Evolutionary conservation across 1,139 yeast genomes (phyloP), one percentile per base, ranked within the genome.

Genomic region (Suhomyces maxii): DNA sequence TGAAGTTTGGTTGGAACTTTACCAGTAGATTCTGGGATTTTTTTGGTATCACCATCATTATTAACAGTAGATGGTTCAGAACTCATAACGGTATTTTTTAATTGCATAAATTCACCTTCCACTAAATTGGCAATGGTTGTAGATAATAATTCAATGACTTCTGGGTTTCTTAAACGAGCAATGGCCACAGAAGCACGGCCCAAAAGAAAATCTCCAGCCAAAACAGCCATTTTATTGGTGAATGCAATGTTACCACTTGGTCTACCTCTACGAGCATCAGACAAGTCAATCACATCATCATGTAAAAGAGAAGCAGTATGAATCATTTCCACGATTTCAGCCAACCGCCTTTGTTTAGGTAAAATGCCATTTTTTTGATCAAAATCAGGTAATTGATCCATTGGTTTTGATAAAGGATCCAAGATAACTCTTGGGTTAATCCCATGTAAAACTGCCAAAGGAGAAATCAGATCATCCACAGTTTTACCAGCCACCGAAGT

Each of bases 41-140:
- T 53, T 54, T 83, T 83, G 1, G 60, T 55, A 31, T 74, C 80
- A 6, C 79, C 79, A 48, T 77, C 81, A 50, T 77, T 82, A 48
- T 73, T 67, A 28, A 76, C 65, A 39, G 75, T 71, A 36, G 70
- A 63, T 31, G 77, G 77, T 46, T 73, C 82, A 39, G 57, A 59
- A 50, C 59, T 69, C 45, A 84, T 68, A 2, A 90, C 95, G 0
- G 97, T 89, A 67, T 93, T 93, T 58, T 91, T 91, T 71, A 93
- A 79, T 69, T 93, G 99, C 98, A 93, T 91, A 63, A 93, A 91
- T 68, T 93, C 99, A 40, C 99, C 99, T 69, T 95, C 99, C 1
- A 93, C 99, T 51, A 95, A 76, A 64, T 95, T 95, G 26, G 98
- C 99, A 63, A 93, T 93, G 36, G 97, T 87, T 7, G 97, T 93